Conservation (phyloP, 2,329 filamentous ascomycete species). For the Ramichloridium luteum region DNA sequence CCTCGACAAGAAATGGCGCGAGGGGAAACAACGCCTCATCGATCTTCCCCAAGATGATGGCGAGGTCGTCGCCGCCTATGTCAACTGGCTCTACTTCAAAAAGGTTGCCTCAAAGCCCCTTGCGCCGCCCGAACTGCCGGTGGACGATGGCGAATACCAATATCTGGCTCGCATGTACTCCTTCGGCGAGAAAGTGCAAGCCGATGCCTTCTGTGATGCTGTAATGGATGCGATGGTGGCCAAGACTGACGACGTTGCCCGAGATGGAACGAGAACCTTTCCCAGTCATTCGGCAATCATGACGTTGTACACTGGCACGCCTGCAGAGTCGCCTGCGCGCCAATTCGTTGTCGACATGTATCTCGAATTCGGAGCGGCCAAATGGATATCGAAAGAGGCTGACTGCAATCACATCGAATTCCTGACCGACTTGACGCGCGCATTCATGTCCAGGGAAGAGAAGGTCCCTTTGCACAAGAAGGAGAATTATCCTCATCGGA, state of each 20-base stretch:
- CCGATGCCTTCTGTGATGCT: slow-evolving; percentile 10
- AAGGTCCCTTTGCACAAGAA: slow-evolving; percentile 9
- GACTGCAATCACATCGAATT: slow-evolving; percentile 12
- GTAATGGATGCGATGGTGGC: slow-evolving; percentile 13
- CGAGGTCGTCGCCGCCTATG: slow-evolving; percentile 11
- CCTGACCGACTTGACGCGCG: slow-evolving; percentile 10
- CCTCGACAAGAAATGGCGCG: slow-evolving; percentile 13
- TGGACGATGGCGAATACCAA: slow-evolving; percentile 14
- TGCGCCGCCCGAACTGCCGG: slow-evolving; percentile 10
- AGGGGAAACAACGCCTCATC: slow-evolving; percentile 8
- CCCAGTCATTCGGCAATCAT: slow-evolving; percentile 12
- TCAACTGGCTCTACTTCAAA: slow-evolving; percentile 15
- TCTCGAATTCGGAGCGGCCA: slow-evolving; percentile 9
- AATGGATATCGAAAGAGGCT: slow-evolving; percentile 15
- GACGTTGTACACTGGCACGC: slow-evolving; percentile 12
- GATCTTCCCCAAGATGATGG: slow-evolving; percentile 10
- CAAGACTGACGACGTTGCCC: slow-evolving; percentile 12
- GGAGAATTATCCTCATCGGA: slow-evolving; percentile 9
- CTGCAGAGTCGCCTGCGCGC: slow-evolving; percentile 8
- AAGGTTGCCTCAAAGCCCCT: slow-evolving; percentile 12
- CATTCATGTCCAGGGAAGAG: slow-evolving; percentile 8
- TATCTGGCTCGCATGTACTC: slow-evolving; percentile 10
- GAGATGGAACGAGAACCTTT: slow-evolving; percentile 11
- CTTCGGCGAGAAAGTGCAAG: slow-evolving; percentile 15
- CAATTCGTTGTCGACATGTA: slow-evolving; percentile 14